Evolutionary conservation across 768 basidiomycete species (phyloP), one percentile per base, ranked within the genome.

Genomic region (Lactarius pseudohatsudake): DNA sequence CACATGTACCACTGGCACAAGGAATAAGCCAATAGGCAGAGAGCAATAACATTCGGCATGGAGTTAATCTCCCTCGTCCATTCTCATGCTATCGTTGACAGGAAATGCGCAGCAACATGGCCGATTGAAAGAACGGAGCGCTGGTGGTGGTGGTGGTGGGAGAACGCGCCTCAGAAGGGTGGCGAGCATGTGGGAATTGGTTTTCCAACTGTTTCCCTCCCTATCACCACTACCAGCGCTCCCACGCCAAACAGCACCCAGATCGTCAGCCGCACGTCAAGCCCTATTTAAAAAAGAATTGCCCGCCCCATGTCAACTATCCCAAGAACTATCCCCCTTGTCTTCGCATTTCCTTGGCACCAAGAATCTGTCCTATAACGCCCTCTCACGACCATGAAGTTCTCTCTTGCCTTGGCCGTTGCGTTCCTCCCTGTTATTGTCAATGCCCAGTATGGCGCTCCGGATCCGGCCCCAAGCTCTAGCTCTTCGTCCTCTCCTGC

Each of bases 401-500:
- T 79, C 70, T 67, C 72, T 62, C 57, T 71, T 50, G 59, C 75
- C 16, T 50, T 73, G 61, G 64, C 75, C 64, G 67, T 73, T 62
- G 60, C 76, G 53, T 71, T 80, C 59, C 77, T 72, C 57, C 58
- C 73, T 26, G 73, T 73, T 62, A 69, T 80, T 26, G 80, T 72
- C 45, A 74, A 72, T 58, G 81, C 81, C 10, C 83, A 83, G 69
- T 79, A 77, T 68, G 77, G 38, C 38, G 4, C 38, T 40, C 38
- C 38, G 38, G 0, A 0, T 16, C 38, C 38, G 38, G 38, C 38
- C 4, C 38, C 38, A 40, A 40, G 38, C 4, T 62, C 73, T 3
- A 63, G 74, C 1, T 40, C 38, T 40, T 68, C 72, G 6, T 26
- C 74, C 22, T 26, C 74, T 18, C 66, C 75, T 8, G 66, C 76